Evolutionary conservation across 2,329 filamentous ascomycete species (phyloP).

Genomic region (Ceratocystiopsis minuta): DNA sequence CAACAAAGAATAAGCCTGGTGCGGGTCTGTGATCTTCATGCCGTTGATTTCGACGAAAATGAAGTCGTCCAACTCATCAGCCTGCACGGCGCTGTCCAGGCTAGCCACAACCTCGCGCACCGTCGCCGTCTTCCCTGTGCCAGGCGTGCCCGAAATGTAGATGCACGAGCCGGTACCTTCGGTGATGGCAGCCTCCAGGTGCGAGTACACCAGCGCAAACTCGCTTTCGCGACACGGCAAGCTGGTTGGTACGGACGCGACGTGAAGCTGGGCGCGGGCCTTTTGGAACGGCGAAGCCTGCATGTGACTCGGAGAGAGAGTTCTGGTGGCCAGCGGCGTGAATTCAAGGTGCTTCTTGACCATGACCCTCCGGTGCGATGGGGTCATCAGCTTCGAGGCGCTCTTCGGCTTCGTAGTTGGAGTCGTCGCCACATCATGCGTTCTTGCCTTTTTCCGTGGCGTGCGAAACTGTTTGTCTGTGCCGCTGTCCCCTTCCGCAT

Average conservation of each 20-base stretch:
- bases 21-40: slow-evolving; percentile 97
- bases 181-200: slow-evolving; percentile 83
- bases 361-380: slow-evolving; percentile 35
- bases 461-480: slow-evolving; percentile 17
- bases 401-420: slow-evolving; percentile 34
- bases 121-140: slow-evolving; percentile 93
- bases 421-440: slow-evolving; percentile 22
- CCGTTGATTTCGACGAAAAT: slow-evolving; percentile 99
- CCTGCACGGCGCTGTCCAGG: slow-evolving; percentile 69
- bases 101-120: slow-evolving; percentile 86
- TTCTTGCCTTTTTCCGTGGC: slow-evolving; percentile 16
- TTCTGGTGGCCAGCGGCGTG: slow-evolving; percentile 79
- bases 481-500: slow-evolving; percentile 10
- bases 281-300: slow-evolving; percentile 80
- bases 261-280: slow-evolving; percentile 75
- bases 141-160: slow-evolving; percentile 96
- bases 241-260: slow-evolving; percentile 77
- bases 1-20: slow-evolving; percentile 84
- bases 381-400: slow-evolving; percentile 24
- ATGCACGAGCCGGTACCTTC: slow-evolving; percentile 92
- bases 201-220: slow-evolving; percentile 80
- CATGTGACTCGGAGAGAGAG: slow-evolving; percentile 55
- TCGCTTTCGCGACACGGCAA: slow-evolving; percentile 85
- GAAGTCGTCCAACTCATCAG: slow-evolving; percentile 92
- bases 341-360: slow-evolving; percentile 86